A percentile compares a stretch with the other conserved stretches of the same genome.
These are phyloP conservation scores for Pseudogymnoascus sp. DNA, from an alignment of 2,329 filamentous ascomycete species.

Conservation along the genomic window DNA sequence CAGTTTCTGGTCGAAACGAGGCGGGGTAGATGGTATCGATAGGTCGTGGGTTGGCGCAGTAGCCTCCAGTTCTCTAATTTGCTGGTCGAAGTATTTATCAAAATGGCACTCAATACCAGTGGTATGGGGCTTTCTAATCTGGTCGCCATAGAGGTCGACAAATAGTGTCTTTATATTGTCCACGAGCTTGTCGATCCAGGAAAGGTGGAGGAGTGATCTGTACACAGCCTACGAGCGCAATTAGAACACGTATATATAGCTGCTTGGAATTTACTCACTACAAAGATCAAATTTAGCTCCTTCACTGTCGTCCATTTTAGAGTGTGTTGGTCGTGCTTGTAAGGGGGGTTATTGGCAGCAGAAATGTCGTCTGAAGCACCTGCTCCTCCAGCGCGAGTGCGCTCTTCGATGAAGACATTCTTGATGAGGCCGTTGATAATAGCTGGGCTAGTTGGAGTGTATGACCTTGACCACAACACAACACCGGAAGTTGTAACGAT, in stretches of 20 bases:
- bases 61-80: conserved; percentile 73
- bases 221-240: conserved; percentile 69
- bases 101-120: conserved; percentile 78
- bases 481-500: conserved; percentile 93
- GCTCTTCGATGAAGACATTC: conserved; percentile 97
- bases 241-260: neutral
- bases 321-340: conserved; percentile 88
- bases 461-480: conserved; percentile 90
- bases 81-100: conserved; percentile 89
- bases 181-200: conserved; percentile 94
- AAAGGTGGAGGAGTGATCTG: conserved; percentile 86
- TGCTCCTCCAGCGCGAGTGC: conserved; percentile 47
- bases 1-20: conserved; percentile 20
- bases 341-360: conserved; percentile 61
- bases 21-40: conserved; percentile 21
- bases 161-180: conserved; percentile 94
- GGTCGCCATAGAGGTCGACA: conserved; percentile 79
- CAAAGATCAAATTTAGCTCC: conserved; percentile 90
- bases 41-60: conserved; percentile 33
- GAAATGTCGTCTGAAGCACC: conserved; percentile 54
- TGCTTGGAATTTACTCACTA: conserved; percentile 48
- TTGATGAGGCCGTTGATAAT: conserved; percentile 92
- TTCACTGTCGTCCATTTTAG: conserved; percentile 90
- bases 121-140: conserved; percentile 73
- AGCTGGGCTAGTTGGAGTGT: conserved; percentile 69